Conservation (phyloP, 345 rosid genomes). For the Arabis alpina region DNA sequence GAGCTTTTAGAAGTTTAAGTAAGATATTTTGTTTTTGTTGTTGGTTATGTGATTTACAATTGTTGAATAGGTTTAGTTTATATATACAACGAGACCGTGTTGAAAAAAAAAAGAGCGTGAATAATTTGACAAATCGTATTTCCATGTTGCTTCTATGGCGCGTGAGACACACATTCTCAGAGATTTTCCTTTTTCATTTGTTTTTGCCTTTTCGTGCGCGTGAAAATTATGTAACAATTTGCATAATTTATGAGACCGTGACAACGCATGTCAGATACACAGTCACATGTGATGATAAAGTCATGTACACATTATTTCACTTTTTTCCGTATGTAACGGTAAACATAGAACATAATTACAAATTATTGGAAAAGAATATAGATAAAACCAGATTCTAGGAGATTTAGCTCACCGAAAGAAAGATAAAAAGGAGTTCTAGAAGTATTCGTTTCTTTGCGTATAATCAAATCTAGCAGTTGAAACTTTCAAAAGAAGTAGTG, state of each 20-base stretch:
- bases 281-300: conserved; percentile 10
- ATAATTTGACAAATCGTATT: neutral
- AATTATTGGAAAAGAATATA: too few species aligned
- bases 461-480: conserved; percentile 20
- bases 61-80: neutral
- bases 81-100: conserved; percentile 31
- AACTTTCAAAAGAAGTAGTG: neutral
- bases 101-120: conserved; percentile 27
- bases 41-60: conserved; percentile 12
- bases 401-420: neutral
- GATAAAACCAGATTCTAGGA: too few species aligned
- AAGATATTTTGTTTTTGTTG: neutral
- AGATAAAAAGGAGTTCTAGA: neutral
- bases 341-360: neutral
- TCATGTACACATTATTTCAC: neutral
- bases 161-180: conserved; percentile 11
- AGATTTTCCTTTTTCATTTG: too few species aligned
- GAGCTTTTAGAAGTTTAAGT: neutral
- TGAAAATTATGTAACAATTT: conserved; percentile 16
- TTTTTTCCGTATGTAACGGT: conserved; percentile 3
- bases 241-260: neutral
- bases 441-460: conserved; percentile 31
- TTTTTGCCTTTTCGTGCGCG: neutral
- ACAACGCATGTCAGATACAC: conserved; percentile 1
- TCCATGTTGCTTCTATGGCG: conserved; percentile 31